These are phyloP conservation scores for Exophiala xenobiotica DNA, from an alignment of 2,329 filamentous ascomycete species.

Conservation along the genomic window DNA sequence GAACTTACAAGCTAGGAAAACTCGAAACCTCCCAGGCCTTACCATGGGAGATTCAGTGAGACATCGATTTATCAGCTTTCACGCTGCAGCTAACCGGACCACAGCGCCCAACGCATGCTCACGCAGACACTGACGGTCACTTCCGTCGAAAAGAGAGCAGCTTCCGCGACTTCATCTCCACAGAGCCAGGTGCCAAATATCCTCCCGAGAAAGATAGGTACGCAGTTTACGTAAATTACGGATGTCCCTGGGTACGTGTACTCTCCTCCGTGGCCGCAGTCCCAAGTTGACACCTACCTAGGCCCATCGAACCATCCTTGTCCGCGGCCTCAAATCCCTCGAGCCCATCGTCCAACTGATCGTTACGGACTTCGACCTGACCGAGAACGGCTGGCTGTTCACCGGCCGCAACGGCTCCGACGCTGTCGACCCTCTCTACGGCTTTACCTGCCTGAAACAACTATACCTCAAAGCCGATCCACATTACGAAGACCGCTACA, in stretches of 20 bases:
- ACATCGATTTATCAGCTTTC: not conserved
- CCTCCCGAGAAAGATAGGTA: slow-evolving; percentile 61
- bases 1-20: too few relatives aligned
- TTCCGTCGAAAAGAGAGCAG: slow-evolving; percentile 55
- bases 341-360: slow-evolving; percentile 51
- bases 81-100: slow-evolving; percentile 7
- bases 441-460: slow-evolving; percentile 68
- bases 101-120: slow-evolving; percentile 33
- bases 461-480: slow-evolving; percentile 72
- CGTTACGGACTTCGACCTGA: slow-evolving; percentile 44
- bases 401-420: slow-evolving; percentile 58
- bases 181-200: slow-evolving; percentile 52
- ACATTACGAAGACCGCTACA: slow-evolving; percentile 71
- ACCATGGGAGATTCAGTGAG: slow-evolving; percentile 24
- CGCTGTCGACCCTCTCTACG: slow-evolving; percentile 67
- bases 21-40: not conserved
- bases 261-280: not conserved
- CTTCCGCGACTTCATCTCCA: slow-evolving; percentile 59
- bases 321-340: slow-evolving; percentile 52
- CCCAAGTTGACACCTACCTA: slow-evolving; percentile 16
- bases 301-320: slow-evolving; percentile 53
- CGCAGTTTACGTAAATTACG: slow-evolving; percentile 59
- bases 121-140: slow-evolving; percentile 48
- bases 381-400: slow-evolving; percentile 70
- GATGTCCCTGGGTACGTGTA: slow-evolving; percentile 57